These are phyloP conservation scores for Neurospora sp. DNA, from an alignment of 495 filamentous ascomycete genomes.

Conservation along the genomic window DNA sequence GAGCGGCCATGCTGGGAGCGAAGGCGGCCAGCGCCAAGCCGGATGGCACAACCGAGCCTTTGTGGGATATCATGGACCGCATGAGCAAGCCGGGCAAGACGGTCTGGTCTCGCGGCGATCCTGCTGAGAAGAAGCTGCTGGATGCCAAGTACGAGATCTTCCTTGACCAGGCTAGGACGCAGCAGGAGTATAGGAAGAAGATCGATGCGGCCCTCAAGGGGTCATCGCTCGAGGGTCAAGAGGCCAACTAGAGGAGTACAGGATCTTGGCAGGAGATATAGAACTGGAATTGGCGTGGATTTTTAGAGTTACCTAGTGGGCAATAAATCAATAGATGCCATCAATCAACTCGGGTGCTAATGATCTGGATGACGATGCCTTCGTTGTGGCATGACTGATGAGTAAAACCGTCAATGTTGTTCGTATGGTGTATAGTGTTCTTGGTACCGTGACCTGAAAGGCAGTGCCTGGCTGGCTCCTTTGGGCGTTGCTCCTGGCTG, in stretches of 20 bases:
- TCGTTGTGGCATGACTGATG: background rate
- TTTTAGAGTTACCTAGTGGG: background rate
- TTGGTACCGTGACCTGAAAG: slow-evolving; percentile 3
- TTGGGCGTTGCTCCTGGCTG: background rate
- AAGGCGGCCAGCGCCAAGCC: slow-evolving; percentile 76
- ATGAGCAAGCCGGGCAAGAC: slow-evolving; percentile 91
- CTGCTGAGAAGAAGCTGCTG: slow-evolving; percentile 66
- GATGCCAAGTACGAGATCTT: slow-evolving; percentile 79
- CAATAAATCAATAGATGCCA: background rate
- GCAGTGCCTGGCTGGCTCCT: background rate
- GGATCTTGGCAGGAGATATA: background rate
- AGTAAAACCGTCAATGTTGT: too few species aligned
- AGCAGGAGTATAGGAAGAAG: slow-evolving; percentile 58
- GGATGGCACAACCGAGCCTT: slow-evolving; percentile 68
- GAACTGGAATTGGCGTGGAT: background rate
- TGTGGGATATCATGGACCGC: slow-evolving; percentile 96
- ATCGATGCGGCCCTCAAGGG: slow-evolving; percentile 52
- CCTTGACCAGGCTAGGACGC: slow-evolving; percentile 64
- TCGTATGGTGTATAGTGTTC: background rate
- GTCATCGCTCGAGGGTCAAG: slow-evolving; percentile 17
- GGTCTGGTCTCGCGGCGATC: slow-evolving; percentile 58
- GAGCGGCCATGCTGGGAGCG: slow-evolving; percentile 91
- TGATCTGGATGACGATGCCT: background rate
- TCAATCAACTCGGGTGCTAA: too few species aligned
- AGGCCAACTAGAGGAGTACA: background rate